Evolutionary conservation across 306 rosid species (phyloP), one percentile per base, ranked within the genome.

Genomic region (Canavalia gladiata): DNA sequence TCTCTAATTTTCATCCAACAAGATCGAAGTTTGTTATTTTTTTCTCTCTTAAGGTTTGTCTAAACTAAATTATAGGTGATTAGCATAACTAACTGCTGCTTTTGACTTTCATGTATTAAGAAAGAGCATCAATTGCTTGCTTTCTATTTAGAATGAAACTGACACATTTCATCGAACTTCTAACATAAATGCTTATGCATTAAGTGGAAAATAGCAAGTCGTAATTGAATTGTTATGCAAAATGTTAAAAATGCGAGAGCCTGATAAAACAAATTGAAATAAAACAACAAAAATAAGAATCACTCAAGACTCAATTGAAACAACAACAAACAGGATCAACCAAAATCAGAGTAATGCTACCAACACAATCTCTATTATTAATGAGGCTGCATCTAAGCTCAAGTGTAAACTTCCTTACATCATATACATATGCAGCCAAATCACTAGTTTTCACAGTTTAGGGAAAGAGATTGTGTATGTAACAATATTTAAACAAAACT

Each of bases 371-470:
- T 67, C 51, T 67, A 47, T 12, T 31, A 7, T 11, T 68, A 33
- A 68, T 45, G 3, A 29, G 41, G 42, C 37, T 28, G 54, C 13
- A 4, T 43, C 56, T 64, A 37, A 2, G 39, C 29, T 29, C 70
- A 37, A 37, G 70, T 0, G 52, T 45, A 45, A 46, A 68, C 74
- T 46, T 68, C 42, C 30, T 49, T 50, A 28, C 57, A 33, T 71
- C 63, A 51, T 13, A 34, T 6, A 52, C 46, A 52, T 34, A 33
- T 52, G 34, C 46, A 72, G 62, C 6, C 62, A 72, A 42, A 52
- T 72, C 25, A 72, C 63, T 51, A 35, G 50, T 52, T 52, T 52
- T 72, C 46, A 71, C 35, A 52, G 64, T 34, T 51, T 52, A 50
- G 13, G 8, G 12, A 18, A 56, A 57, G 55, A 5, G 77, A 35